phyloP scores from a whole-genome alignment of 1,284 basidiomycete species.

The Irpex rosettiformis region DNA sequence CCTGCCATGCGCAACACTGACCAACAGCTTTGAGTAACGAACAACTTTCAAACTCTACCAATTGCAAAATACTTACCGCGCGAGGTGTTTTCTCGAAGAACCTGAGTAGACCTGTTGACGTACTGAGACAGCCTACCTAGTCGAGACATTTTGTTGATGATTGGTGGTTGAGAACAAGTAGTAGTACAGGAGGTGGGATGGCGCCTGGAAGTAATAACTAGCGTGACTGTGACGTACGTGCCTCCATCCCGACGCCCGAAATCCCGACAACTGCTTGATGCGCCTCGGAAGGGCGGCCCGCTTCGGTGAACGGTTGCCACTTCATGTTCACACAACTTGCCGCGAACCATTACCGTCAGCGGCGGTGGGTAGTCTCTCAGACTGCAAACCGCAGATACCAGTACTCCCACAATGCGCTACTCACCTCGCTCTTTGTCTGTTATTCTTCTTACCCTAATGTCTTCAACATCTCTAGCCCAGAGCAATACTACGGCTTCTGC shows the following conservation, averaged over 20 bases:
- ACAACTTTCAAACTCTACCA: slow-evolving; percentile 11
- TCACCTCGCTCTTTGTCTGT: neutral
- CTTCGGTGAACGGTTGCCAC: too few species aligned
- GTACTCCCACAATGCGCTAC: neutral
- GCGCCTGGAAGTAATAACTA: too few species aligned
- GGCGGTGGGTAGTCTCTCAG: neutral
- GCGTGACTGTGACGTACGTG: neutral
- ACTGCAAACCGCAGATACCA: neutral
- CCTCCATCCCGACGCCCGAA: neutral
- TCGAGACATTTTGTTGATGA: slow-evolving; percentile 25
- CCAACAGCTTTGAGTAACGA: neutral
- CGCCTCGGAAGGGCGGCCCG: too few species aligned
- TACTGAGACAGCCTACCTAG: slow-evolving; percentile 27
- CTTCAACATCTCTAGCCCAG: neutral
- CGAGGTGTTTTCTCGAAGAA: slow-evolving; percentile 31
- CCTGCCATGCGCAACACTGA: slow-evolving; percentile 74
- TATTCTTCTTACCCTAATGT: slow-evolving; percentile 1
- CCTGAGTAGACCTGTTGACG: slow-evolving; percentile 29
- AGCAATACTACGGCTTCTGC: slow-evolving; percentile 8
- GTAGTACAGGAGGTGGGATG: too few species aligned
- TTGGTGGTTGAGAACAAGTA: neutral
- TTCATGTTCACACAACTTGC: too few species aligned
- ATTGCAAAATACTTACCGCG: slow-evolving; percentile 25
- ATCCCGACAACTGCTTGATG: neutral
- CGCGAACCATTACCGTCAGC: too few species aligned